Evolutionary conservation across 306 rosid genomes (phyloP).

Genomic region (Corylus avellana): DNA sequence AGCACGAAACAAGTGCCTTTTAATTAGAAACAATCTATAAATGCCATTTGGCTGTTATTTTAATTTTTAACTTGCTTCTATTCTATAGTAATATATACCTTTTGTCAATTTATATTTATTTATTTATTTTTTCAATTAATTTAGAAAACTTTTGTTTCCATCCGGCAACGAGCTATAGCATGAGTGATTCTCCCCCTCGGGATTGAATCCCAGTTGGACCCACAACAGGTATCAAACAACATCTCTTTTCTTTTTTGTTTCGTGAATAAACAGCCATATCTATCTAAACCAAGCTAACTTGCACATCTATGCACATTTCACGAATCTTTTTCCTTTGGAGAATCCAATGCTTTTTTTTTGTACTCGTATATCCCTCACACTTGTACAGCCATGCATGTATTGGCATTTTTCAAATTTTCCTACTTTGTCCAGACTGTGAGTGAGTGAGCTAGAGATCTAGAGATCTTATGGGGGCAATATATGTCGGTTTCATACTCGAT

Average conservation of each 20-base stretch:
- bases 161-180: neutral
- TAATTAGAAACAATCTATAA: too few relatives aligned
- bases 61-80: too few relatives aligned
- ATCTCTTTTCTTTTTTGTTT: conserved; percentile 35
- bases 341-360: conserved; percentile 63
- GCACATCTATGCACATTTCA: conserved; percentile 30
- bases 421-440: neutral
- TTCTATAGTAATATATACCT: too few relatives aligned
- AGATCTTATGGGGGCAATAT: too few relatives aligned
- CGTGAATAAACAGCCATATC: conserved; percentile 35
- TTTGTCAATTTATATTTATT: too few relatives aligned
- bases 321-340: conserved; percentile 32
- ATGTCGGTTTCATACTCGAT: too few relatives aligned
- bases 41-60: too few relatives aligned
- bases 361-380: conserved; percentile 27
- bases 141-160: too few relatives aligned
- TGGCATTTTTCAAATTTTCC: conserved; percentile 32
- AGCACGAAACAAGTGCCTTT: too few relatives aligned
- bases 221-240: conserved; percentile 44
- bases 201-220: conserved; percentile 67
- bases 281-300: conserved; percentile 34
- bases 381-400: conserved; percentile 27
- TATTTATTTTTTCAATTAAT: too few relatives aligned
- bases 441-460: neutral
- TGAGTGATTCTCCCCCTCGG: conserved; percentile 35